Base-by-base conservation (phyloP, 179 eudicot species). In the Gypsophila paniculata region DNA sequence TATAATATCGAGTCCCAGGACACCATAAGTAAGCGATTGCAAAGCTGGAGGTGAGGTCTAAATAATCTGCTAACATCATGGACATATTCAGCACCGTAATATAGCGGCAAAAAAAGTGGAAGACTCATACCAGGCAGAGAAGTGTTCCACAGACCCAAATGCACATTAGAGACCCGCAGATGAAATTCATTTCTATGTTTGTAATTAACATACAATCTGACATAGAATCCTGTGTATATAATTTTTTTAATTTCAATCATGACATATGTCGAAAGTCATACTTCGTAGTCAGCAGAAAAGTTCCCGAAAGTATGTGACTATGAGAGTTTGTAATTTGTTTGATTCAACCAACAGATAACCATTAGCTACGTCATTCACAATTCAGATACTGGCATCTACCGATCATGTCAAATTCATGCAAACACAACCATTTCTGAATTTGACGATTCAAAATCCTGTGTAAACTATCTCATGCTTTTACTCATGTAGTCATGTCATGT, bases 121-220 rank as follows among this genome's bases (percentile, higher is more conserved):
- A 67, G 67, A 67, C 18, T 67, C 29, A 59, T 32, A 46, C 70
- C 62, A 52, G 62, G 57, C 14, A 21, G 25, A 8, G 66, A 76
- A 70, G 70, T 61, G 52, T 74, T 17, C 46, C 42, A 8, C 32
- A 51, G 46, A 22, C 34, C 42, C 18, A 55, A 52, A 36, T 21
- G 19, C 55, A 54, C 42, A 52, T 15, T 39, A 29, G 54, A 73
- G 44, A 52, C 54, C 69, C 59, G 58, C 72, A 67, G 46, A 54
- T 22, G 46, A 48, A 59, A 60, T 13, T 48, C n/a, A 60, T 29
- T 68, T 58, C 17, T 23, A 11, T 36, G 15, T 46, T 46, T 64
- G 68, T 39, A 39, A 18, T 36, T 23, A 64, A 23, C n/a, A 39
- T 18, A 19, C 34, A 29, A 29, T 29, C 15, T 36, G 0, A 17